These are phyloP conservation scores for Penicillium daleae DNA, from an alignment of 495 filamentous ascomycete species.

Conservation along the genomic window DNA sequence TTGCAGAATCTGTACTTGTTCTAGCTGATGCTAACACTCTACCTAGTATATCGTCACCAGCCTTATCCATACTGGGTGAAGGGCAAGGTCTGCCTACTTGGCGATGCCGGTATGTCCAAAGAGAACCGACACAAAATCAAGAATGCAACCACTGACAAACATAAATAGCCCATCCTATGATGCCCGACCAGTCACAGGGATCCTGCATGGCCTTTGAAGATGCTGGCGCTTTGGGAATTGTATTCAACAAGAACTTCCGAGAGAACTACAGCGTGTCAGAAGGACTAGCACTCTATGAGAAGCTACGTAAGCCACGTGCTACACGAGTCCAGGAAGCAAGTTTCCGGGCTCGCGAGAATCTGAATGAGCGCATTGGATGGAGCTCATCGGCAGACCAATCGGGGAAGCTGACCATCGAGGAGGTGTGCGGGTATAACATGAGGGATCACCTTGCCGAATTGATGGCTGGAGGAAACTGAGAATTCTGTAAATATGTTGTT, in stretches of 20 bases:
- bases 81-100: constrained; percentile 33
- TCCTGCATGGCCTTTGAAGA: constrained; percentile 48
- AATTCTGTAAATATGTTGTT: neutral
- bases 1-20: neutral
- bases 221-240: constrained; percentile 37
- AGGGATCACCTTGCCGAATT: constrained; percentile 24
- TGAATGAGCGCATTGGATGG: constrained; percentile 38
- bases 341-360: constrained; percentile 31
- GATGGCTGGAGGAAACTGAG: constrained; percentile 3
- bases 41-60: constrained; percentile 31
- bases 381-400: constrained; percentile 23
- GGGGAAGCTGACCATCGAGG: constrained; percentile 38
- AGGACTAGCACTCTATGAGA: constrained; percentile 44
- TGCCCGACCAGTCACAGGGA: constrained; percentile 49
- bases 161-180: constrained; percentile 52
- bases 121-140: neutral
- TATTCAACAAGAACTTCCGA: constrained; percentile 37
- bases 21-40: neutral
- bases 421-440: constrained; percentile 37
- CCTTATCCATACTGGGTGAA: constrained; percentile 35
- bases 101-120: constrained; percentile 30
- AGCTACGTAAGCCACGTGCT: constrained; percentile 42
- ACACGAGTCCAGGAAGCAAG: constrained; percentile 46
- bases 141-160: neutral
- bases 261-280: constrained; percentile 30